phyloP scores from a whole-genome alignment of 139 green algal species.

The Chara braunii region DNA sequence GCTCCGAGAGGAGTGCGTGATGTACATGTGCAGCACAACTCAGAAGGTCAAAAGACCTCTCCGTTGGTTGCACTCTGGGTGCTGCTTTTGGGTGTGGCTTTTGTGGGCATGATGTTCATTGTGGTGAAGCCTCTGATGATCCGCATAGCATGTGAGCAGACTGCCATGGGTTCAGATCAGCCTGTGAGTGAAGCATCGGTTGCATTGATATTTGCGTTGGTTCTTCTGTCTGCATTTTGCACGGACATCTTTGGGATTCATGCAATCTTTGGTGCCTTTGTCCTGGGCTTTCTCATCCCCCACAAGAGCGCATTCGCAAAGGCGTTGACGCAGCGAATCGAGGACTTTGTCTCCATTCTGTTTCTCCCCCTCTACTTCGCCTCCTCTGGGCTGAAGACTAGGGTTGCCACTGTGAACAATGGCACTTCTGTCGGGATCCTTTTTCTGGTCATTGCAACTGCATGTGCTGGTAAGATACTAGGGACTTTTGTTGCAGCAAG shows the following conservation, averaged over 20 bases:
- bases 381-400: slow-evolving; percentile 11
- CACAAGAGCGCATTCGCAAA: slow-evolving; percentile 32
- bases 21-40: too few species aligned
- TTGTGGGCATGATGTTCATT: slow-evolving; percentile 44
- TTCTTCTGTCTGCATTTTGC: slow-evolving; percentile 31
- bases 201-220: slow-evolving; percentile 10
- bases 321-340: slow-evolving; percentile 38
- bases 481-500: slow-evolving; percentile 3
- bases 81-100: slow-evolving; percentile 39
- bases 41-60: background rate
- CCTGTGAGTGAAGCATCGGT: slow-evolving; percentile 20
- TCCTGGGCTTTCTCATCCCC: slow-evolving; percentile 47
- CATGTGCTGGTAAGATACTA: slow-evolving; percentile 26
- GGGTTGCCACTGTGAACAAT: background rate
- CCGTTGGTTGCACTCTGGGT: slow-evolving; percentile 32
- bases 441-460: slow-evolving; percentile 27
- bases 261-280: slow-evolving; percentile 49
- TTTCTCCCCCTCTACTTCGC: slow-evolving; percentile 38
- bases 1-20: too few species aligned
- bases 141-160: slow-evolving; percentile 1
- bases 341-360: slow-evolving; percentile 37
- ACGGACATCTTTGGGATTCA: slow-evolving; percentile 50
- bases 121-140: slow-evolving; percentile 24
- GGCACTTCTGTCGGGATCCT: slow-evolving; percentile 6
- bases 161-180: slow-evolving; percentile 7